These are phyloP conservation scores for Rhizopus sp. DNA, from an alignment of 371 early-diverging fungal genomes.

Conservation along the genomic window DNA sequence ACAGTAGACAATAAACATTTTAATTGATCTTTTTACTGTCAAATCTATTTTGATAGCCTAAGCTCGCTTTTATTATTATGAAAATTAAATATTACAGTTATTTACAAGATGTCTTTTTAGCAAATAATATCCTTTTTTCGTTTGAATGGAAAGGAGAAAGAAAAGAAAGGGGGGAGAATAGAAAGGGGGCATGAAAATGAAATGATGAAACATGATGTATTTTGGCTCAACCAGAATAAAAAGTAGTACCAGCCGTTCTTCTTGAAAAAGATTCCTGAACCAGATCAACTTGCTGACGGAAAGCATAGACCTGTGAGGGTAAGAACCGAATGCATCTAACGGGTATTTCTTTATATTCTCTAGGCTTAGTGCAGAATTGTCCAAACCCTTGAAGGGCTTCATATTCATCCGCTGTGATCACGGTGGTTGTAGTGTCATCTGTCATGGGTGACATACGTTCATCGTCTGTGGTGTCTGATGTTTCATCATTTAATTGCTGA, in stretches of 20 bases:
- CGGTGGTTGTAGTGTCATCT: constrained; percentile 1
- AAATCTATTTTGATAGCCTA: too few species aligned
- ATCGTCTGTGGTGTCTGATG: background rate
- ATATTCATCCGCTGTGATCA: constrained; percentile 40
- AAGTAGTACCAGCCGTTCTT: background rate
- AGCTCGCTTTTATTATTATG: too few species aligned
- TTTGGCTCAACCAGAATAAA: constrained; percentile 6
- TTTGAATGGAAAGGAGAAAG: too few species aligned
- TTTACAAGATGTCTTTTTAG: background rate
- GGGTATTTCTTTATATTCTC: constrained; percentile 45
- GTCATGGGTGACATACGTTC: background rate
- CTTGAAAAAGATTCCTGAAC: constrained; percentile 26
- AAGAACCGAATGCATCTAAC: background rate
- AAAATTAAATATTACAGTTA: background rate
- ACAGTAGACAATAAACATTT: too few species aligned
- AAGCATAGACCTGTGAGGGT: constrained; percentile 17
- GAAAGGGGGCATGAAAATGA: too few species aligned
- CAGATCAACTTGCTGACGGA: constrained; percentile 18
- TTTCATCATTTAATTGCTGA: constrained; percentile 11
- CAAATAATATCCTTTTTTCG: too few species aligned
- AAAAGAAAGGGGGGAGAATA: too few species aligned
- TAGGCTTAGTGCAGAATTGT: constrained; percentile 35
- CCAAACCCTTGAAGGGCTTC: constrained; percentile 50
- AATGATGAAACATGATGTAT: too few species aligned
- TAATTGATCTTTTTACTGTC: background rate